Evolutionary conservation across 805 yeast genomes (phyloP).

Genomic region (Metschnikowia borealis): DNA sequence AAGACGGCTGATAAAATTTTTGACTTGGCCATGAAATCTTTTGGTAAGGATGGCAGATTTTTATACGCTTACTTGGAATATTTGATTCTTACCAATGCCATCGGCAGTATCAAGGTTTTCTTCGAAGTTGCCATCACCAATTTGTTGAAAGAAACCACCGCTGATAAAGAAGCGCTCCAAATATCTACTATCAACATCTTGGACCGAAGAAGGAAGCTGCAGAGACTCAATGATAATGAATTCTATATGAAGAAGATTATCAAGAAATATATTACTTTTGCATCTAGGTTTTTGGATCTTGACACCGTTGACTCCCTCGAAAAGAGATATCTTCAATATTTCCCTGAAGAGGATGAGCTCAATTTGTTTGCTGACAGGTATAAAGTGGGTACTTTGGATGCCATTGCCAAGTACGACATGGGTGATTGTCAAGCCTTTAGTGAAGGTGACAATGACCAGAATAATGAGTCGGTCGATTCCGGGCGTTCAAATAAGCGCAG

Average conservation of each 20-base stretch:
- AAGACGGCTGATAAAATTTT: conserved; percentile 72
- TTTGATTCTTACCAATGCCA: conserved; percentile 63
- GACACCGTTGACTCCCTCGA: conserved; percentile 65
- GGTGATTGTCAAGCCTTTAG: conserved; percentile 17
- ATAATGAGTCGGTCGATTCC: conserved; percentile 10
- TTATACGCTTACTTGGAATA: conserved; percentile 68
- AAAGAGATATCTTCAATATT: conserved; percentile 57
- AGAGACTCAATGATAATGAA: conserved; percentile 22
- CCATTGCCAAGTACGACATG: conserved; percentile 35
- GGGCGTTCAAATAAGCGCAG: conserved; percentile 8
- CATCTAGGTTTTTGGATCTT: conserved; percentile 65
- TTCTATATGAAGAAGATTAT: conserved; percentile 28
- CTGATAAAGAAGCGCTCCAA: conserved; percentile 16
- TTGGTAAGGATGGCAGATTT: conserved; percentile 53
- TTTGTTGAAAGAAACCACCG: conserved; percentile 34
- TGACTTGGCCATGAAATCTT: conserved; percentile 69
- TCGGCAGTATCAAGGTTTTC: conserved; percentile 70
- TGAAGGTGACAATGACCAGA: conserved; percentile 13
- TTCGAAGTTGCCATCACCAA: conserved; percentile 74
- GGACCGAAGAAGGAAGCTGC: conserved; percentile 13
- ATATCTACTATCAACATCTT: conserved; percentile 14
- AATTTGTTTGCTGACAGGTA: conserved; percentile 38
- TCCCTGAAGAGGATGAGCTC: conserved; percentile 54
- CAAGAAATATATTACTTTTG: conserved; percentile 57
- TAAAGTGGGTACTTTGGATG: conserved; percentile 33